Conservation (phyloP, 129 eudicot species). For the Silybum marianum region DNA sequence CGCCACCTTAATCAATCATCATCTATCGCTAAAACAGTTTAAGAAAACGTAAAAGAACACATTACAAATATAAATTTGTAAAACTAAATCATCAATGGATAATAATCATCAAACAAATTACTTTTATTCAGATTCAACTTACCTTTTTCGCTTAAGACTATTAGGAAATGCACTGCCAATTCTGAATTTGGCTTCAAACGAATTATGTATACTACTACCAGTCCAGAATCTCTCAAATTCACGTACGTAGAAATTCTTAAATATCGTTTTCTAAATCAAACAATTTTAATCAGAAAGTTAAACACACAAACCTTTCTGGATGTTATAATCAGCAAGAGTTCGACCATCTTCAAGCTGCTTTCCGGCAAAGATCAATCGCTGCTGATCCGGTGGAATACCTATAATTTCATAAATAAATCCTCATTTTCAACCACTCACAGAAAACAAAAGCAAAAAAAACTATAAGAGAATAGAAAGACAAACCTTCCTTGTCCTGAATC, state of each 20-base stretch:
- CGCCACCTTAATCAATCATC: not conserved
- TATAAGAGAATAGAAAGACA: not conserved
- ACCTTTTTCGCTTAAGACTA: too few relatives aligned
- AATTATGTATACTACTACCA: not conserved
- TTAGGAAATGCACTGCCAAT: not conserved
- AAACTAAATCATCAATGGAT: not conserved
- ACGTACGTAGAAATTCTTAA: too few relatives aligned
- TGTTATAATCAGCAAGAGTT: not conserved
- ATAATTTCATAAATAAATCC: not conserved
- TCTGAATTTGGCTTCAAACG: not conserved
- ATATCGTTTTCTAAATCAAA: not conserved
- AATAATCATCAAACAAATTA: not conserved
- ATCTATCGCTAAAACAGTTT: not conserved
- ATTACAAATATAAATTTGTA: too few relatives aligned
- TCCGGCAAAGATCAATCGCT: slow-evolving; percentile 1
- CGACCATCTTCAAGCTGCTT: not conserved
- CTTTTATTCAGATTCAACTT: too few relatives aligned
- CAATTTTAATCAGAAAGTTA: not conserved
- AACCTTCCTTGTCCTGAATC: not conserved
- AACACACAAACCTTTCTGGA: not conserved
- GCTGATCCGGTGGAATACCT: slow-evolving; percentile 7
- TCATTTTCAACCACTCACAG: not conserved
- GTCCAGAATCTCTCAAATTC: not conserved
- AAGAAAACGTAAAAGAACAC: not conserved
- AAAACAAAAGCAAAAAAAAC: not conserved